A percentile compares a stretch with the other conserved stretches of the same genome.
Conservation (phyloP, 768 basidiomycete genomes). For the Collybia nuda region DNA sequence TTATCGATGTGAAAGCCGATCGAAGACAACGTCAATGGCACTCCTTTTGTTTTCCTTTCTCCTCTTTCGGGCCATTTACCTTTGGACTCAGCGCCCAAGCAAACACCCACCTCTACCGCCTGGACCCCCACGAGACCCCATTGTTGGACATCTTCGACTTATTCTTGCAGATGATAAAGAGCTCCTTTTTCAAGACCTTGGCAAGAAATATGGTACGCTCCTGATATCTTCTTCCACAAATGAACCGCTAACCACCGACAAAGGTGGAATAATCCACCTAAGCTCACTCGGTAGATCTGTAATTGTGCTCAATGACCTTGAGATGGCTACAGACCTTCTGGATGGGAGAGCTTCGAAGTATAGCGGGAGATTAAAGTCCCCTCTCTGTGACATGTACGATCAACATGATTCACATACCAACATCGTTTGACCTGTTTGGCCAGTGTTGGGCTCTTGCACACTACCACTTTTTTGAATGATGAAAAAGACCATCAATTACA, state of each 20-base stretch:
- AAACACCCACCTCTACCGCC: constrained; percentile 19
- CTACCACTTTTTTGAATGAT: constrained; percentile 4
- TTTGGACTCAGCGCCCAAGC: constrained; percentile 1
- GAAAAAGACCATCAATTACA: constrained; percentile 6
- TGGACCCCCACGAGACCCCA: constrained; percentile 30
- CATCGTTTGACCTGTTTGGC: background rate
- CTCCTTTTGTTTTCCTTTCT: background rate
- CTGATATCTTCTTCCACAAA: too few species aligned
- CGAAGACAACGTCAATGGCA: background rate
- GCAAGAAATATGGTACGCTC: constrained; percentile 27
- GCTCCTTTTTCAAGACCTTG: constrained; percentile 23
- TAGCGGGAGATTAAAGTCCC: constrained; percentile 9
- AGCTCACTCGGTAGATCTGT: too few species aligned
- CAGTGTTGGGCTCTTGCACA: constrained; percentile 6
- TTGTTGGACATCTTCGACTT: constrained; percentile 32
- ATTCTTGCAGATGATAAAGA: constrained; percentile 21
- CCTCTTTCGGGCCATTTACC: background rate
- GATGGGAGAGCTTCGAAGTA: constrained; percentile 12
- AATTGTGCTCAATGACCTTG: too few species aligned
- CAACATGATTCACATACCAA: background rate
- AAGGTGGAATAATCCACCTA: constrained; percentile 7
- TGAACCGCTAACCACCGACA: too few species aligned
- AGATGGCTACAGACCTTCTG: background rate
- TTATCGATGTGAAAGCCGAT: too few species aligned
- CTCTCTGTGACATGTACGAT: constrained; percentile 8